Evolutionary conservation across 331 rosid genomes (phyloP).

Genomic region (Telfairia occidentalis): DNA sequence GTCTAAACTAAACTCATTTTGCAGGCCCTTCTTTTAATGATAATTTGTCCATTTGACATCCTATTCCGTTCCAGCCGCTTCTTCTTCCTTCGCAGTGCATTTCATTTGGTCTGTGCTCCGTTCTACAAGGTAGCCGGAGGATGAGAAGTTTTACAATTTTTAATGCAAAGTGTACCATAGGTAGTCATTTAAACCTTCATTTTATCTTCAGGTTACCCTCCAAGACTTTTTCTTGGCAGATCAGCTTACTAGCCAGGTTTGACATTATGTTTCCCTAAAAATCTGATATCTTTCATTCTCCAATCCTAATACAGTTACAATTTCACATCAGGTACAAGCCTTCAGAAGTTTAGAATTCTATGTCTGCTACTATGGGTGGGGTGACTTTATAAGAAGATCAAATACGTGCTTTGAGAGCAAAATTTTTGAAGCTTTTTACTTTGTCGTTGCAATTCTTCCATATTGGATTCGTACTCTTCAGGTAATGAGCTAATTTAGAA

Average conservation of each 20-base stretch:
- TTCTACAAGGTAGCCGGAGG: slow-evolving; percentile 54
- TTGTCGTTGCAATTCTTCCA: slow-evolving; percentile 56
- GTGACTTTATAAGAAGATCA: slow-evolving; percentile 50
- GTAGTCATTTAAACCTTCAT: not conserved
- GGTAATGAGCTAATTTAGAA: slow-evolving; percentile 23
- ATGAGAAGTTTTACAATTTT: not conserved
- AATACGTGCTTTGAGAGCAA: slow-evolving; percentile 38
- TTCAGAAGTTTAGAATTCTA: slow-evolving; percentile 63
- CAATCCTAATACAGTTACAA: not conserved
- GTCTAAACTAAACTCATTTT: slow-evolving; percentile 7
- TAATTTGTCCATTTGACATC: slow-evolving; percentile 54
- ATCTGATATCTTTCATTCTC: not conserved
- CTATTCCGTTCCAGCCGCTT: slow-evolving; percentile 49
- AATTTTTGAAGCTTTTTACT: slow-evolving; percentile 33
- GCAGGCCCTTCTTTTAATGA: slow-evolving; percentile 40
- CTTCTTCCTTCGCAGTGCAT: slow-evolving; percentile 30
- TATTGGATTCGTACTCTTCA: slow-evolving; percentile 63
- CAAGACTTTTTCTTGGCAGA: slow-evolving; percentile 71
- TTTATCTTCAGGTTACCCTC: slow-evolving; percentile 36
- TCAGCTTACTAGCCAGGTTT: slow-evolving; percentile 81
- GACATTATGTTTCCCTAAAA: not conserved
- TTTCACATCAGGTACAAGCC: slow-evolving; percentile 55
- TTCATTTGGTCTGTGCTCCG: slow-evolving; percentile 59
- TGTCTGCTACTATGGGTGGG: slow-evolving; percentile 58
- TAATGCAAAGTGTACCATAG: not conserved